Base-by-base conservation (phyloP, 176 grass and related monocot genomes). In the Neostapfia colusana region DNA sequence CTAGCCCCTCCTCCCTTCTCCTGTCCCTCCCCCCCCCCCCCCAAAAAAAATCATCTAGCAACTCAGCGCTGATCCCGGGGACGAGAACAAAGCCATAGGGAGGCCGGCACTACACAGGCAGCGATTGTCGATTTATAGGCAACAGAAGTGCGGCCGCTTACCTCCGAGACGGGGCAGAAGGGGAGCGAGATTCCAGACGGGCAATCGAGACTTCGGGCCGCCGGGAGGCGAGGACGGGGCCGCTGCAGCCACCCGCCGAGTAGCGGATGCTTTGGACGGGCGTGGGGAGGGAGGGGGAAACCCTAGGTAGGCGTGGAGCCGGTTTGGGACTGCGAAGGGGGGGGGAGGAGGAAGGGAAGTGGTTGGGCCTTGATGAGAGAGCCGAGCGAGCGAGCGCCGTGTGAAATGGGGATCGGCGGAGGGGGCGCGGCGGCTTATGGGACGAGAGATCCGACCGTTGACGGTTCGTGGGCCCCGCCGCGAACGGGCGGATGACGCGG, bases 361-460 rank as follows among this genome's bases (percentile, higher is more conserved):
- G 2, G 58, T 62, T 62, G 41, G 10, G 67, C 67, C 36, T 71
- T 71, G 78, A 61, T 76, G 66, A 61, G 55, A 61, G 42, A 51
- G 28, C n/a, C n/a, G n/a, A n/a, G n/a, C n/a, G n/a, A n/a, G n/a
- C 31, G 1, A 31, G 31, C 31, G 3, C 31, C 54, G 58, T 76
- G 58, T 76, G 74, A 76, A 75, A 77, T 25, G 69, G 69, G 11
- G 31, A 31, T 1, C 31, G 31, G 31, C 3, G 31, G 31, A 31
- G 31, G 31, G n/a, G 31, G 31, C 13, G 21, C 54, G 0, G 55
- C n/a, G 35, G 48, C 31, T 31, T 31, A 31, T 31, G 31, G 6
- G 60, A 77, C 57, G 21, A 73, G 21, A 39, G 69, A 81, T 81
- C 79, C 42, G 73, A 70, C 81, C 81, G 81, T 84, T 84, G 81